Evolutionary conservation across 306 rosid genomes (phyloP).

Genomic region (Luffa aegyptiaca): DNA sequence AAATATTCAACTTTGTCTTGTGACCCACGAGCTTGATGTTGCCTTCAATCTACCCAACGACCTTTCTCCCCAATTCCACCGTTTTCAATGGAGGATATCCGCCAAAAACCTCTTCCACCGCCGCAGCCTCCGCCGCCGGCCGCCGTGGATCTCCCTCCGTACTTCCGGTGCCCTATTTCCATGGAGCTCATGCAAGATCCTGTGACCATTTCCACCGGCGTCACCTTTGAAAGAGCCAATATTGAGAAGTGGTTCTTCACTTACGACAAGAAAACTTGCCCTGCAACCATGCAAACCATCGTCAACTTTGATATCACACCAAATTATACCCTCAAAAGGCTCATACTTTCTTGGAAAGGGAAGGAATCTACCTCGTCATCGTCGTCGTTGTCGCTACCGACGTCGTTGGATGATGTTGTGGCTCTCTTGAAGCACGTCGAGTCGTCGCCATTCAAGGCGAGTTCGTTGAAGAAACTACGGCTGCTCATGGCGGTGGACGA

Average conservation of each 20-base stretch:
- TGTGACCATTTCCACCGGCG: constrained; percentile 38
- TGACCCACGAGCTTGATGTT: not conserved
- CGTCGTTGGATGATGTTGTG: constrained; percentile 10
- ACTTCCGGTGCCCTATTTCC: constrained; percentile 47
- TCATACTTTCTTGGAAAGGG: constrained; percentile 29
- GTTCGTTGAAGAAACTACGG: constrained; percentile 33
- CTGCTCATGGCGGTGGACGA: constrained; percentile 17
- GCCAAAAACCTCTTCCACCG: not conserved
- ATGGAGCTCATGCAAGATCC: constrained; percentile 43
- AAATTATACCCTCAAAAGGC: constrained; percentile 42
- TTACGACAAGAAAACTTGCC: constrained; percentile 45
- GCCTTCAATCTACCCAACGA: not conserved
- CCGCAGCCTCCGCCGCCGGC: not conserved
- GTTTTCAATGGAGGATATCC: constrained; percentile 1
- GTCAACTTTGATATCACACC: constrained; percentile 26
- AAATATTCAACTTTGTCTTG: not conserved
- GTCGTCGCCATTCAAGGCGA: constrained; percentile 38
- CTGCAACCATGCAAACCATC: constrained; percentile 36
- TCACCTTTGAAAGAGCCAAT: constrained; percentile 33
- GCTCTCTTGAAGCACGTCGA: constrained; percentile 24
- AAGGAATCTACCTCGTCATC: not conserved
- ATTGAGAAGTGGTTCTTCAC: constrained; percentile 46
- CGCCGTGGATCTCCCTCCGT: constrained; percentile 23
- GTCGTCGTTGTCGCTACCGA: not conserved
- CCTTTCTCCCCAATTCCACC: not conserved